These are phyloP conservation scores for Linum lewisii DNA, from an alignment of 345 rosid species.

Conservation along the genomic window DNA sequence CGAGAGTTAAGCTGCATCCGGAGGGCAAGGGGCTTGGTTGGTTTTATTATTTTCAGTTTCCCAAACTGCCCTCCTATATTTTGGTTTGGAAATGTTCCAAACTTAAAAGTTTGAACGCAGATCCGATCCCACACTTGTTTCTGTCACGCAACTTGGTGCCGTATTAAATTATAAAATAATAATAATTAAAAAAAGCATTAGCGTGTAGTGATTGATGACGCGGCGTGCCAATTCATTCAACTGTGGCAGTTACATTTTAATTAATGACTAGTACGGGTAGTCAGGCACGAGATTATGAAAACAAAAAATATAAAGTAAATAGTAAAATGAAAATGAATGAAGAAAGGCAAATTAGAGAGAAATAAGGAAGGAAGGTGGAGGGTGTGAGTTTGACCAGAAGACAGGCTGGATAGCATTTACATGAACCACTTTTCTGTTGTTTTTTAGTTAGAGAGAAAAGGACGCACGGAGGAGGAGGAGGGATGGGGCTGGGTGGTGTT, in stretches of 20 bases:
- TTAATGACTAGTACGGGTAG: not conserved
- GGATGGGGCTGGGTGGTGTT: no score
- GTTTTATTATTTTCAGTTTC: no score
- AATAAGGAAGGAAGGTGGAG: no score
- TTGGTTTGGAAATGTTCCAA: no score
- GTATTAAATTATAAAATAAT: no score
- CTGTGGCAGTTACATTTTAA: constrained; percentile 9
- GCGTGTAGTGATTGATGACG: not conserved
- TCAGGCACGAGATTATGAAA: not conserved
- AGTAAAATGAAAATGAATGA: not conserved
- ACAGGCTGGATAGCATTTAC: constrained; percentile 49
- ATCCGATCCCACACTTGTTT: not conserved
- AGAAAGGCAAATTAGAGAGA: no score
- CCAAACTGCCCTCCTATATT: no score
- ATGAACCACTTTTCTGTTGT: not conserved
- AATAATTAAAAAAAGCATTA: not conserved
- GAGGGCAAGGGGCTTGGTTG: no score
- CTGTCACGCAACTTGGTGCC: not conserved
- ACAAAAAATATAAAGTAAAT: no score
- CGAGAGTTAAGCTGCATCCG: no score
- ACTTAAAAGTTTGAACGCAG: no score
- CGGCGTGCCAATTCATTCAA: not conserved
- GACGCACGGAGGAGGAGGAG: constrained; percentile 41
- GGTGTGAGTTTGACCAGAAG: not conserved
- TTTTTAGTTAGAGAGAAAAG: constrained; percentile 9